Percentiles rank a stretch among this genome's conserved stretches.
Conservation (phyloP, 495 filamentous ascomycete genomes). For the Penicillium manginii region DNA sequence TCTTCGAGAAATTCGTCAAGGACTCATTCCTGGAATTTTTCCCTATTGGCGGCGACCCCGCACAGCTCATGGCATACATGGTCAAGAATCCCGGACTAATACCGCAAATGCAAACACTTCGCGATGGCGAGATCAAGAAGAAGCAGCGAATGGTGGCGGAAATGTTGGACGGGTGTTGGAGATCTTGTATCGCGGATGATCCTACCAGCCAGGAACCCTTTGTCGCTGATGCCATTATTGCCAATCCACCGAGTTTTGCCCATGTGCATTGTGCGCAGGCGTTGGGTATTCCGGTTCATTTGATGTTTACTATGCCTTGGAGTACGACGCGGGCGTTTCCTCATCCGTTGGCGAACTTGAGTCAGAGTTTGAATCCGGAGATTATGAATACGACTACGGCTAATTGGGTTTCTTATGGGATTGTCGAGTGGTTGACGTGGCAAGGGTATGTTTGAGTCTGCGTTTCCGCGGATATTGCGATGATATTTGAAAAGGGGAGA, state of each 20-base stretch:
- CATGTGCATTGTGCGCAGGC: slow-evolving; percentile 68
- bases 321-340: slow-evolving; percentile 57
- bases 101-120: slow-evolving; percentile 43
- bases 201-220: slow-evolving; percentile 46
- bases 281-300: slow-evolving; percentile 62
- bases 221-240: slow-evolving; percentile 69
- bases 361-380: slow-evolving; percentile 32
- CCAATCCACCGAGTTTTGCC: slow-evolving; percentile 69
- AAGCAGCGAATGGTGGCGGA: slow-evolving; percentile 49
- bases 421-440: slow-evolving; percentile 70
- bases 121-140: slow-evolving; percentile 42
- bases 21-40: slow-evolving; percentile 56
- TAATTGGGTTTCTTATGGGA: slow-evolving; percentile 62
- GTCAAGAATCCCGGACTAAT: slow-evolving; percentile 54
- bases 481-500: background rate
- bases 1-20: slow-evolving; percentile 57
- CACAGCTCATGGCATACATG: slow-evolving; percentile 61
- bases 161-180: slow-evolving; percentile 60
- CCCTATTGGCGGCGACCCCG: slow-evolving; percentile 63
- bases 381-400: slow-evolving; percentile 47
- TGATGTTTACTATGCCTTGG: slow-evolving; percentile 72
- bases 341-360: slow-evolving; percentile 60
- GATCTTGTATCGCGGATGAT: slow-evolving; percentile 22
- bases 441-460: slow-evolving; percentile 53
- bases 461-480: background rate